Evolutionary conservation across 768 basidiomycete genomes (phyloP).

Genomic region (Calocera cornea): DNA sequence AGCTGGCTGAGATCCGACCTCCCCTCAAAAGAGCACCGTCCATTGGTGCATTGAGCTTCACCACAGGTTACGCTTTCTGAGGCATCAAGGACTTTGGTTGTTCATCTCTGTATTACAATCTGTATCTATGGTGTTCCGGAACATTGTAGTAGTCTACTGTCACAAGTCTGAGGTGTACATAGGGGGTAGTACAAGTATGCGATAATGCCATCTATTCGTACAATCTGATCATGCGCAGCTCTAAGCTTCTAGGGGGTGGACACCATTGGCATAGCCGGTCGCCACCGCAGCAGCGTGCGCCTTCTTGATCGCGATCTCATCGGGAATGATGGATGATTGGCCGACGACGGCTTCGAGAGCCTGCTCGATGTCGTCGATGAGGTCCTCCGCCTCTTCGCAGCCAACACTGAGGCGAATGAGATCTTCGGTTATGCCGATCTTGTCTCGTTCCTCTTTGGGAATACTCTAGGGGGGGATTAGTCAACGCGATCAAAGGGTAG

Average conservation of each 20-base stretch:
- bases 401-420: slow-evolving; percentile 74
- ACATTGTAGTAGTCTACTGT: not conserved
- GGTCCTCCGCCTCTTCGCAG: slow-evolving; percentile 74
- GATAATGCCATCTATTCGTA: not conserved
- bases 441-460: slow-evolving; percentile 43
- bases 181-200: not conserved
- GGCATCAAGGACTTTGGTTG: not conserved
- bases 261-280: not conserved
- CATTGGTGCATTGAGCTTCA: not conserved
- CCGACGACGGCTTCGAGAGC: slow-evolving; percentile 39
- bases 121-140: not conserved
- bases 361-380: slow-evolving; percentile 55
- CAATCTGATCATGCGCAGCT: not conserved
- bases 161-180: not conserved
- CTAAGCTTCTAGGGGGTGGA: not conserved
- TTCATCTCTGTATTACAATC: not conserved
- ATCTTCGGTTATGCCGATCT: slow-evolving; percentile 64
- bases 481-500: not conserved
- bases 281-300: not conserved
- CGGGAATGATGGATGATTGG: not conserved
- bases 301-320: not conserved
- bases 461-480: slow-evolving; percentile 29
- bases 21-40: not conserved
- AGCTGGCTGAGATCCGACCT: not conserved
- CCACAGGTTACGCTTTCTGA: not conserved